These are phyloP conservation scores for Metschnikowia orientalis DNA, from an alignment of 805 yeast genomes.

Conservation along the genomic window DNA sequence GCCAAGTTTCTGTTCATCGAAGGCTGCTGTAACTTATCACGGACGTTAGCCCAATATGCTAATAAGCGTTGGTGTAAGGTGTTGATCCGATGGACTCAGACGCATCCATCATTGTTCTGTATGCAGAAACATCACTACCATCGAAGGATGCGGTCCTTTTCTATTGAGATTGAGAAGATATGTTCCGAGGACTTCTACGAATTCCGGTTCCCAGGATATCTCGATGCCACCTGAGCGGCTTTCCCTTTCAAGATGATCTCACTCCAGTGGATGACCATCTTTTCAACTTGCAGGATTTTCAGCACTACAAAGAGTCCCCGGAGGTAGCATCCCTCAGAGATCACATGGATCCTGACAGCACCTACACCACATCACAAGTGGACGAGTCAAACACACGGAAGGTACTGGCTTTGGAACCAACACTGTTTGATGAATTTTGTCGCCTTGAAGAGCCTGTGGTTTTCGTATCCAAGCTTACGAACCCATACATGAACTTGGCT, in stretches of 20 bases:
- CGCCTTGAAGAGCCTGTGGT: constrained; percentile 42
- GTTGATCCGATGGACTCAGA: too few relatives aligned
- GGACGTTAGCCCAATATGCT: too few relatives aligned
- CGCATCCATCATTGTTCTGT: too few relatives aligned
- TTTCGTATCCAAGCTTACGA: constrained; percentile 51
- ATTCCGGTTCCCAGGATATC: too few relatives aligned
- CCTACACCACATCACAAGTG: neutral
- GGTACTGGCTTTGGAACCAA: neutral
- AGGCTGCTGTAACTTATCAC: neutral
- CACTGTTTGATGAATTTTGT: constrained; percentile 7
- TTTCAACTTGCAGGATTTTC: constrained; percentile 36
- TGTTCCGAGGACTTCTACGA: constrained; percentile 9
- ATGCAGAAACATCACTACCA: too few relatives aligned
- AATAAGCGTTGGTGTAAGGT: too few relatives aligned
- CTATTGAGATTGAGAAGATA: too few relatives aligned
- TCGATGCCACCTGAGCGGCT: too few relatives aligned
- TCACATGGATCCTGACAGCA: constrained; percentile 4
- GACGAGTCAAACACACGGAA: neutral
- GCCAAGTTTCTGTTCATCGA: constrained; percentile 42
- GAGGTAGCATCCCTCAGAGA: constrained; percentile 20
- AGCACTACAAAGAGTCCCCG: constrained; percentile 33
- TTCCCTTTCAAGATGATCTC: constrained; percentile 40
- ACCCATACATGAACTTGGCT: constrained; percentile 77
- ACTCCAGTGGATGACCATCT: constrained; percentile 30
- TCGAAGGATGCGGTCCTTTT: too few relatives aligned